Evolutionary conservation across 106 monocot species (phyloP), one percentile per base, ranked within the genome.

Genomic region (Hemerocallis citrina): DNA sequence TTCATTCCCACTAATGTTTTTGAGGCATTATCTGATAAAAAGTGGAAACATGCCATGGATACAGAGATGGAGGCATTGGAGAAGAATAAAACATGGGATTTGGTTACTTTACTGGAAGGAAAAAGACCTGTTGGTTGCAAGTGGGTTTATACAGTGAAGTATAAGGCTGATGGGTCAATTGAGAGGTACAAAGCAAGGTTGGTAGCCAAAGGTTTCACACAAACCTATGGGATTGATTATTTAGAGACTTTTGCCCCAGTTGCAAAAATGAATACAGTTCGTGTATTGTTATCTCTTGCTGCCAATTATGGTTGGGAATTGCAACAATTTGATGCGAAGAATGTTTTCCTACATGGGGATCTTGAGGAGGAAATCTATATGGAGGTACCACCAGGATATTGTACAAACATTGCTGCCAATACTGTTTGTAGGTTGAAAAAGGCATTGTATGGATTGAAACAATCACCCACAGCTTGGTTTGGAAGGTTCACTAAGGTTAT

Each of bases 381-480:
- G 57, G n/a, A 31, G 7, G 20, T 34, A 23, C 35, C 57, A 17
- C 57, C 19, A 9, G 57, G 57, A 1, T 32, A 31, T 42, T 8
- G 16, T 2, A 21, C 0, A 9, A 20, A 4, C 1, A 21, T 7
- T 1, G 1, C 10, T 0, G 25, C 49, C 2, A n/a, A 7, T 4
- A 13, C 16, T 4, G 60, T 72, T 3, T 67, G 65, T 44, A 66
- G 22, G 37, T n/a, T 72, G 6, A 39, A 62, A 7, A 67, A 63
- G 21, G 32, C 72, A 3, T 39, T 78, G 37, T 72, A 78, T 45
- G 46, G 46, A 5, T 21, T 46, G 20, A 46, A 46, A 8, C 46
- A 46, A 57, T 57, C 57, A 17, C 57, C 57, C n/a, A 20, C n/a
- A n/a, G 34, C 57, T 9, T 57, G 57, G 57, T 57, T 57, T 57